Percentiles rank a stretch among this genome's conserved stretches.
These are phyloP conservation scores for Elsinoe fawcettii DNA, from an alignment of 2,329 filamentous ascomycete species.

Conservation along the genomic window DNA sequence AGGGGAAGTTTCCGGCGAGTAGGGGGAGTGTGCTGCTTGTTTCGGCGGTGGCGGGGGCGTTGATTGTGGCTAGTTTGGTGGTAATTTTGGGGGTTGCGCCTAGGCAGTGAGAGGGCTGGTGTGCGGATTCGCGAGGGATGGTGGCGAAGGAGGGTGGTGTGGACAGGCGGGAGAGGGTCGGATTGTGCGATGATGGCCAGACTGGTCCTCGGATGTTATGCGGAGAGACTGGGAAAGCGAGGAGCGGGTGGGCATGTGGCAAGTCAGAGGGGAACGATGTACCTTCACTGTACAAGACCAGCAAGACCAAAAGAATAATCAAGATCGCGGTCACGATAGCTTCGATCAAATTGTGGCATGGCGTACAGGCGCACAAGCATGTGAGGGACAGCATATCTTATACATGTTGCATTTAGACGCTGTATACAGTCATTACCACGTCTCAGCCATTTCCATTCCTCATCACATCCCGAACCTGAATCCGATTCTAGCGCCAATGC, in stretches of 20 bases:
- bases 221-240: too few species aligned
- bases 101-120: slow-evolving; percentile 11
- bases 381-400: not conserved
- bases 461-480: not conserved
- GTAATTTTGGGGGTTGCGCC: slow-evolving; percentile 52
- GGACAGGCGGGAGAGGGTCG: not conserved
- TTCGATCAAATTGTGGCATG: not conserved
- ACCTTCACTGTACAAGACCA: not conserved
- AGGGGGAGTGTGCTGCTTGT: slow-evolving; percentile 67
- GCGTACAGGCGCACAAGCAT: not conserved
- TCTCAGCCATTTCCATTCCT: not conserved
- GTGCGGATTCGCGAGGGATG: too few species aligned
- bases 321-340: not conserved
- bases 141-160: not conserved
- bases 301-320: not conserved
- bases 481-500: not conserved
- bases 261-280: too few species aligned
- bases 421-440: not conserved
- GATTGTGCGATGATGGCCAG: too few species aligned
- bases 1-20: slow-evolving; percentile 72
- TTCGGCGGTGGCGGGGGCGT: slow-evolving; percentile 51
- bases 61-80: slow-evolving; percentile 53
- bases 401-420: not conserved
- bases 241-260: too few species aligned
- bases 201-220: too few species aligned